Percentiles rank a stretch among this genome's conserved stretches.
These are phyloP conservation scores for Suaeda aralocaspica DNA, from an alignment of 148 eudicot genomes.

Conservation along the genomic window DNA sequence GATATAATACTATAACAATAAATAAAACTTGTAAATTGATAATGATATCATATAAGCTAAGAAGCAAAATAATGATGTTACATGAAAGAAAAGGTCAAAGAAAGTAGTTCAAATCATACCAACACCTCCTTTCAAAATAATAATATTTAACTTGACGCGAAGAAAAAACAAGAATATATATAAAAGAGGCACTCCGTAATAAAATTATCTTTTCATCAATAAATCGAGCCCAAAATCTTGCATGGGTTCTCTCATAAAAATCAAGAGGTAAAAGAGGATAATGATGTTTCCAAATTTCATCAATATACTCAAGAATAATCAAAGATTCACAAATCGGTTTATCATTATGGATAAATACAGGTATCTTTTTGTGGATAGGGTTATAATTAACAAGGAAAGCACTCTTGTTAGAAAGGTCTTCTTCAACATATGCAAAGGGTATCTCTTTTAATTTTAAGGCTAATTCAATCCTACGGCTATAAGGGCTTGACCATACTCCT, in stretches of 20 bases:
- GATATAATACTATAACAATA: too few relatives aligned
- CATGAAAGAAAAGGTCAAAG: too few relatives aligned
- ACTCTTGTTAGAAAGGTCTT: constrained; percentile 33
- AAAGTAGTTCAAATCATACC: too few relatives aligned
- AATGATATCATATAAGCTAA: too few relatives aligned
- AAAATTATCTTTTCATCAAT: constrained; percentile 42
- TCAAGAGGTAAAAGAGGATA: constrained; percentile 39
- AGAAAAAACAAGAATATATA: too few relatives aligned
- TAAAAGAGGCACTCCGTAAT: neutral
- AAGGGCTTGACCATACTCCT: constrained; percentile 33
- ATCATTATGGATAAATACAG: constrained; percentile 41
- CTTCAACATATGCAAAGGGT: constrained; percentile 25
- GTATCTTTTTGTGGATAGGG: constrained; percentile 43
- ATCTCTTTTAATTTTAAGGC: constrained; percentile 33
- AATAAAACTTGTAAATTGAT: too few relatives aligned
- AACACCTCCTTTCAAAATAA: too few relatives aligned
- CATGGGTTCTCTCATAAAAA: constrained; percentile 36
- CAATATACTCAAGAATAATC: constrained; percentile 50
- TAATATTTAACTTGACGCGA: too few relatives aligned
- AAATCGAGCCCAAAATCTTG: constrained; percentile 48
- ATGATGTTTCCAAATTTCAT: constrained; percentile 32
- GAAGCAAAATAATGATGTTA: too few relatives aligned
- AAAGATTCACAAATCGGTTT: constrained; percentile 39
- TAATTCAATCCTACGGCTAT: constrained; percentile 28
- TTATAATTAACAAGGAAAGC: constrained; percentile 23